A percentile compares a stretch with the other conserved stretches of the same genome.
Evolutionary conservation across 2,329 filamentous ascomycete species (phyloP).

Genomic region (Epichloe brachyelytri): DNA sequence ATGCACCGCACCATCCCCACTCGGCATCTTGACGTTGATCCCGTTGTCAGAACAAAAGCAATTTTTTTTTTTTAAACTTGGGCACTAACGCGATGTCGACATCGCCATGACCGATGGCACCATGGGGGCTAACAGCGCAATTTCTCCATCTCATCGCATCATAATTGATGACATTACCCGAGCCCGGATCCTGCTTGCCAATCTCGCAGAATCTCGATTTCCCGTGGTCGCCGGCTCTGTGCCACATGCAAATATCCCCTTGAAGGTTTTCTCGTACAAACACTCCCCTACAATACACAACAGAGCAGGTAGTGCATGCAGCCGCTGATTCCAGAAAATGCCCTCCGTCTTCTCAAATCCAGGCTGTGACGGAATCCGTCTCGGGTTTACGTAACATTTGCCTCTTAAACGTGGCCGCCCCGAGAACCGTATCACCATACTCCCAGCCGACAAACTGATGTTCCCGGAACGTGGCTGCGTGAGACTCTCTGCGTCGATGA

Average conservation of each 20-base stretch:
- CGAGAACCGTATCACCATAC: background rate
- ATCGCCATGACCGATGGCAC: slow-evolving; percentile 5
- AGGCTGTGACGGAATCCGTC: too few relatives aligned
- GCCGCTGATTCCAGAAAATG: too few relatives aligned
- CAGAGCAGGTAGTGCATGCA: too few relatives aligned
- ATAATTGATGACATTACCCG: background rate
- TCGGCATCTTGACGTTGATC: too few relatives aligned
- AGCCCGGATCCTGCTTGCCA: background rate
- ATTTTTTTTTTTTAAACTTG: background rate
- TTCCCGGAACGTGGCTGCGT: background rate
- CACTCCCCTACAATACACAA: background rate
- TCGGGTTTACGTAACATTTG: slow-evolving; percentile 1
- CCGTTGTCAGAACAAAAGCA: too few relatives aligned
- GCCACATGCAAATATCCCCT: slow-evolving; percentile 1
- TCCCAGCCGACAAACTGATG: background rate
- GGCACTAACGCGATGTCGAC: slow-evolving; percentile 6
- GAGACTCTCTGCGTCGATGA: background rate
- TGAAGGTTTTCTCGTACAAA: background rate
- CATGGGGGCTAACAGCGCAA: background rate
- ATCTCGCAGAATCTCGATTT: background rate
- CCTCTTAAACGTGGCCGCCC: background rate
- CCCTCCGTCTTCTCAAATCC: too few relatives aligned
- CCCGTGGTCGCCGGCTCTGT: too few relatives aligned
- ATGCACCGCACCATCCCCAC: background rate
- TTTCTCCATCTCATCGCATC: background rate